Evolutionary conservation across 108 stramenopile species (phyloP).

Genomic region (Epipyxis sp.): DNA sequence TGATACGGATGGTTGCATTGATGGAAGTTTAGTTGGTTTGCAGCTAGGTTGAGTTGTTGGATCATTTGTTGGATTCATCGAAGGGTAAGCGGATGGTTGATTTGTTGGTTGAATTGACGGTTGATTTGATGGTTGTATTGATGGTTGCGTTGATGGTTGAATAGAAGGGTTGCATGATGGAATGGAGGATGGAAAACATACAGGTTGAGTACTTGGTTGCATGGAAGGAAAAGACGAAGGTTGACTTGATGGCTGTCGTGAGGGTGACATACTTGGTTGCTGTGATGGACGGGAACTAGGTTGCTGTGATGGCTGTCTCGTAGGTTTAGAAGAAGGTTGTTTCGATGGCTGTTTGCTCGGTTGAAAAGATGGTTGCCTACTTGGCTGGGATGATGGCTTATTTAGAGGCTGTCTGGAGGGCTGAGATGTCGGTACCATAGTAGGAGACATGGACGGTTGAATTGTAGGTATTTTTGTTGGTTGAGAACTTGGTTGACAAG

Average conservation of each 20-base stretch:
- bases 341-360: not conserved
- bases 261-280: not conserved
- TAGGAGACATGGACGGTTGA: not conserved
- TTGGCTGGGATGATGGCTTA: not conserved
- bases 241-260: not conserved
- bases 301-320: not conserved
- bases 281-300: not conserved
- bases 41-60: not conserved
- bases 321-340: not conserved
- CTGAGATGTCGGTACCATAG: not conserved
- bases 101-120: conserved; percentile 5
- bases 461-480: not conserved
- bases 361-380: not conserved
- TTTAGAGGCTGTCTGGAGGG: not conserved
- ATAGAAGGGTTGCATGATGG: not conserved
- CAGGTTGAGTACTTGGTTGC: not conserved
- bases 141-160: conserved; percentile 9
- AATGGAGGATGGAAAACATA: not conserved
- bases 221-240: not conserved
- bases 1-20: not conserved
- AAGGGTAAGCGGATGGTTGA: conserved; percentile 17
- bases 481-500: not conserved
- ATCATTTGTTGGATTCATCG: not conserved
- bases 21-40: not conserved
- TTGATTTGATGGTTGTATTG: not conserved